Base-by-base conservation (phyloP, 2,329 filamentous ascomycete genomes). In the Colletotrichum zoysiae region DNA sequence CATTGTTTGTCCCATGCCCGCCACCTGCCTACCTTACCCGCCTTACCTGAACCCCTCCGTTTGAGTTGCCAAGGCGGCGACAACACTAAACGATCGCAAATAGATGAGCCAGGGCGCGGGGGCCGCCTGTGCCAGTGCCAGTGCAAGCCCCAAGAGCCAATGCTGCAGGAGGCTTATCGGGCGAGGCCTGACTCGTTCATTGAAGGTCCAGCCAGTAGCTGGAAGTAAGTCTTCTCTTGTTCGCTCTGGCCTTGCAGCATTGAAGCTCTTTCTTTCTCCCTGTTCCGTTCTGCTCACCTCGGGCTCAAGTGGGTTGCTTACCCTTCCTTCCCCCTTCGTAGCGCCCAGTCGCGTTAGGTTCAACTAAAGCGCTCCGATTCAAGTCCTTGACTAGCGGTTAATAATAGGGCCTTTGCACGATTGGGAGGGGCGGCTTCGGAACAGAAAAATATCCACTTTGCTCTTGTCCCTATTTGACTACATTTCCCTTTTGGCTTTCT, bases 101-200 rank as follows among this genome's bases (percentile, higher is more conserved):
- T 57, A 53, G 71, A 62, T 51, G 60, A 57, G 57, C 58, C 44
- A 23, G 51, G 42, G 55, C 50, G 61, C 59, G 59, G 44, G 50
- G 50, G 59, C 30, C 44, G 40, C 26, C 65, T 55, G 23, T 30
- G 59, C 51, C 68, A 61, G 71, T 61, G 62, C 68, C 68, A 61
- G 71, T 61, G 62, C 68, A 38, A 42, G 69, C 62, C 46, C 50
- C 50, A 58, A 35, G 67, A 63, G 51, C 56, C 40, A 53, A 50
- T 64, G 65, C 59, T 71, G 46, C 60, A 44, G 30, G 38, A 46
- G 51, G 64, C 71, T 72, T 61, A 68, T 65, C 68, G 56, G 46
- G 26, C 23, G 64, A 74, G 51, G 71, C 73, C 73, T 71, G 71
- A 74, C 67, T 74, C 73, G 71, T 62, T 67, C 63, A 50, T 62